phyloP scores from a whole-genome alignment of 2,329 filamentous ascomycete species.

The Clonostachys solani region DNA sequence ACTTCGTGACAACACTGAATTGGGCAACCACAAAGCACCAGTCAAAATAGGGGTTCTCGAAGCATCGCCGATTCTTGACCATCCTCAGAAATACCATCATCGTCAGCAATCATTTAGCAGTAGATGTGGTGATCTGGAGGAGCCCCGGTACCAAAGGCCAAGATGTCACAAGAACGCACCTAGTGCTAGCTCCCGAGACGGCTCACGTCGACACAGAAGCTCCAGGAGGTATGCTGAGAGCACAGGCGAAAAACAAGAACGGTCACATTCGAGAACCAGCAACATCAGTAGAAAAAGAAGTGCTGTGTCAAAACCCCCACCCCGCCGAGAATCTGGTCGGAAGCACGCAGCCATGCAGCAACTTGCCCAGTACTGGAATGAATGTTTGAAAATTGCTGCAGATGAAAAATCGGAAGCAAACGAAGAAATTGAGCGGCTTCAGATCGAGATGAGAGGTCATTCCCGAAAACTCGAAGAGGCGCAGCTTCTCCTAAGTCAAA shows the following conservation, averaged over 20 bases:
- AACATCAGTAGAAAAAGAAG: conserved; percentile 24
- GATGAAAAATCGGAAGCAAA: conserved; percentile 17
- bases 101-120: conserved; percentile 6
- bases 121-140: conserved; percentile 23
- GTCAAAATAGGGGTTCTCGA: no score
- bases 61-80: no score
- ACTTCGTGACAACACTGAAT: no score
- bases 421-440: conserved; percentile 17
- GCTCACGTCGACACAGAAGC: no score
- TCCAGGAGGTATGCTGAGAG: no score
- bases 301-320: conserved; percentile 6
- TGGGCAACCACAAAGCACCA: no score
- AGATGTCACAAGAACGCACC: not conserved
- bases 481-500: conserved; percentile 13
- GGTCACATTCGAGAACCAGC: conserved; percentile 17
- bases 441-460: conserved; percentile 12
- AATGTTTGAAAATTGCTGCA: conserved; percentile 21
- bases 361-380: conserved; percentile 24
- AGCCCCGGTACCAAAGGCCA: conserved; percentile 7
- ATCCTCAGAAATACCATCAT: not conserved
- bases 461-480: conserved; percentile 4
- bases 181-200: not conserved
- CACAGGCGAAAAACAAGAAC: not conserved
- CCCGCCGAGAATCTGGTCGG: conserved; percentile 10
- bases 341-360: conserved; percentile 22